phyloP scores from a whole-genome alignment of 176 grass and related monocot species.

The Eragrostis nindensis region DNA sequence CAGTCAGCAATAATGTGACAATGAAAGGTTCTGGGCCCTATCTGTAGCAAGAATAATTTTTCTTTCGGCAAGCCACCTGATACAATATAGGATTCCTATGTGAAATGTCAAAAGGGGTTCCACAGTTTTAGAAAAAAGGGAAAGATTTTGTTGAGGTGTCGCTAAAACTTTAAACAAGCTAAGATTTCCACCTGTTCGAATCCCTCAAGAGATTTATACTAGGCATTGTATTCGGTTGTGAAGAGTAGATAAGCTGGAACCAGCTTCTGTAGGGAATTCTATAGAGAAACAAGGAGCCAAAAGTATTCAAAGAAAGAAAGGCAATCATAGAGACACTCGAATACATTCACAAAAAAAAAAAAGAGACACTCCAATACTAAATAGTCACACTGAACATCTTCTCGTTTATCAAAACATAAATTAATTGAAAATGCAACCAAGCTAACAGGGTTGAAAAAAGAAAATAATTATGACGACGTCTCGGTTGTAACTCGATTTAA shows the following conservation, averaged over 20 bases:
- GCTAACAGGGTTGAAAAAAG: too few relatives aligned
- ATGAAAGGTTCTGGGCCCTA: neutral
- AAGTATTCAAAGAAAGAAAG: neutral
- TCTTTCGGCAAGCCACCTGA: too few relatives aligned
- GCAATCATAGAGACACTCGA: neutral
- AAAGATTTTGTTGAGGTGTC: neutral
- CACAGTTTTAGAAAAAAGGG: neutral
- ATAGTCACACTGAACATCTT: too few relatives aligned
- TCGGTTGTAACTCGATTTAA: too few relatives aligned
- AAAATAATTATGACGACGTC: too few relatives aligned
- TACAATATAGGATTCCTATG: neutral
- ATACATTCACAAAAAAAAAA: too few relatives aligned
- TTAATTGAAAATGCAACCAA: too few relatives aligned
- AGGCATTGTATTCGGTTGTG: neutral
- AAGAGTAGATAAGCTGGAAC: neutral
- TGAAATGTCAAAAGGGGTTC: neutral
- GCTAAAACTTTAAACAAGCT: neutral
- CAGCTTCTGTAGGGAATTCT: neutral
- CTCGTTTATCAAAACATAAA: too few relatives aligned
- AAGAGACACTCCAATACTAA: too few relatives aligned
- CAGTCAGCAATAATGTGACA: neutral
- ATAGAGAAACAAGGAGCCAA: neutral
- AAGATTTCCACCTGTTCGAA: neutral
- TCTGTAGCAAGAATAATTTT: neutral
- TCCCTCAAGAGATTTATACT: neutral